Evolutionary conservation across 2,329 filamentous ascomycete species (phyloP).

Genomic region (Apiospora kogelbergensis): DNA sequence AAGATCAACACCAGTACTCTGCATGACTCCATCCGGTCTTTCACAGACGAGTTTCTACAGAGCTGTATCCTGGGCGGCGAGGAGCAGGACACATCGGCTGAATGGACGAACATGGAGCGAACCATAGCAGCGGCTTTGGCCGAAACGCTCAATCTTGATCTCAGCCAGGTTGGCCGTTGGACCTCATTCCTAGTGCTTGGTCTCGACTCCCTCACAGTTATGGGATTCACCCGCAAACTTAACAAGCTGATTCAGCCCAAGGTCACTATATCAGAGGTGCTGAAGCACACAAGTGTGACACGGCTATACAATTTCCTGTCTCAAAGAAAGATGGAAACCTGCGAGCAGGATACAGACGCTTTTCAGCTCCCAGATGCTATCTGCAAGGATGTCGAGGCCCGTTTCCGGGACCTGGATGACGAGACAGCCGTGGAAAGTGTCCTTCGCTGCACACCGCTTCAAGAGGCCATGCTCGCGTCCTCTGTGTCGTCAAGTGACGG

Average conservation of each 20-base stretch:
- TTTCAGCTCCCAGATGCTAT: neutral
- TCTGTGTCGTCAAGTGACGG: conserved; percentile 29
- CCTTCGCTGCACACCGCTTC: conserved; percentile 81
- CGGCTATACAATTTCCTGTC: conserved; percentile 49
- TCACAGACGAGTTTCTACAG: conserved; percentile 48
- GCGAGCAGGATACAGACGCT: conserved; percentile 22
- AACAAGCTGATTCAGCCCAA: conserved; percentile 43
- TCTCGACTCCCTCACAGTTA: conserved; percentile 81
- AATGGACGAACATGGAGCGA: conserved; percentile 57
- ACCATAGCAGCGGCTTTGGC: conserved; percentile 56
- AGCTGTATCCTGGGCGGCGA: conserved; percentile 28
- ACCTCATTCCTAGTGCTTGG: conserved; percentile 78
- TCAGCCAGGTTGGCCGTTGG: conserved; percentile 54
- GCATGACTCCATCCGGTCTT: conserved; percentile 40
- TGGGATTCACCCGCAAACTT: conserved; percentile 63
- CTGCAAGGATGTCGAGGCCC: conserved; percentile 26
- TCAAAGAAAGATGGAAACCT: conserved; percentile 17
- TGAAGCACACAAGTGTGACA: conserved; percentile 67
- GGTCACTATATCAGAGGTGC: conserved; percentile 66
- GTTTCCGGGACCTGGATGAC: conserved; percentile 25
- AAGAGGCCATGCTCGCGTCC: conserved; percentile 81
- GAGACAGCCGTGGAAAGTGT: conserved; percentile 50
- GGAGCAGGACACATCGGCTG: conserved; percentile 25
- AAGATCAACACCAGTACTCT: conserved; percentile 68
- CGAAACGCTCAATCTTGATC: conserved; percentile 44